Evolutionary conservation across 202 grass and related monocot species (phyloP).

Genomic region (Elaeis oleifera): DNA sequence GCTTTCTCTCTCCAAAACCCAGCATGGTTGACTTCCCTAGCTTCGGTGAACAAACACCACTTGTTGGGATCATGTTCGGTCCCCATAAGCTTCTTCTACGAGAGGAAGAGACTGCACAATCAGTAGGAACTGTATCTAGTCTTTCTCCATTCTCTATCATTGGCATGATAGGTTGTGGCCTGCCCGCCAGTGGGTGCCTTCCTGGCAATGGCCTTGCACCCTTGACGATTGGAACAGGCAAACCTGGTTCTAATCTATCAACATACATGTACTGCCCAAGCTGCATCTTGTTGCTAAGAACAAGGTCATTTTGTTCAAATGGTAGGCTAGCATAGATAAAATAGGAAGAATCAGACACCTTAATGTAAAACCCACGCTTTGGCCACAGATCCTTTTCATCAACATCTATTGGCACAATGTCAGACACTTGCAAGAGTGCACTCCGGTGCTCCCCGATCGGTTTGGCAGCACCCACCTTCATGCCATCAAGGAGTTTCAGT

Average conservation of each 20-base stretch:
- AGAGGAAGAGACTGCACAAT: no score
- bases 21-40: slow-evolving; percentile 45
- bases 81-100: slow-evolving; percentile 59
- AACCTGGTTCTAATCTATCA: slow-evolving; percentile 59
- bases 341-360: slow-evolving; percentile 76
- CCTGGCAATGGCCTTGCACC: slow-evolving; percentile 55
- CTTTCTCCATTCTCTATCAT: slow-evolving; percentile 9
- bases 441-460: slow-evolving; percentile 62
- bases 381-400: slow-evolving; percentile 84
- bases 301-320: slow-evolving; percentile 57
- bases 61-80: slow-evolving; percentile 24
- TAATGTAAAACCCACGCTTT: slow-evolving; percentile 77
- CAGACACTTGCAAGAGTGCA: slow-evolving; percentile 65
- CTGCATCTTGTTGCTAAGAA: slow-evolving; percentile 81
- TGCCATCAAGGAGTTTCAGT: slow-evolving; percentile 65
- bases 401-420: slow-evolving; percentile 82
- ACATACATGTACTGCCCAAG: slow-evolving; percentile 78
- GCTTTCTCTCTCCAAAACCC: slow-evolving; percentile 56
- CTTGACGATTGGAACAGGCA: slow-evolving; percentile 62
- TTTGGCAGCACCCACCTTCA: slow-evolving; percentile 43
- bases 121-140: background rate
- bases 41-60: slow-evolving; percentile 22
- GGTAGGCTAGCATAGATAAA: slow-evolving; percentile 85
- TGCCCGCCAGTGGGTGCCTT: slow-evolving; percentile 62
- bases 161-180: slow-evolving; percentile 42